Evolutionary conservation across 2,329 filamentous ascomycete species (phyloP).

Genomic region (Penicillium sp.): DNA sequence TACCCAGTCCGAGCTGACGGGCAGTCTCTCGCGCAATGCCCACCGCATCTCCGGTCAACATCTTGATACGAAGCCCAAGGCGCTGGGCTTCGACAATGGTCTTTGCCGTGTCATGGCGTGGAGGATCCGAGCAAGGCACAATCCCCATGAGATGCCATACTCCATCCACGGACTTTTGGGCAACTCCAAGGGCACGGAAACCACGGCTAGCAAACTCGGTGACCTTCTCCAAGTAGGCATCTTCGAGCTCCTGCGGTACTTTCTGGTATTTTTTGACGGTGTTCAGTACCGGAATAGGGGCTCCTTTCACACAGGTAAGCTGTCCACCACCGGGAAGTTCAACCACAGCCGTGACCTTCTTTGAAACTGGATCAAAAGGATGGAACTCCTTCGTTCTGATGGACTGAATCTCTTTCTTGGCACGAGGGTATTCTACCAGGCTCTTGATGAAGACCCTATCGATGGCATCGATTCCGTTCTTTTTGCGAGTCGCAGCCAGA

Average conservation of each 20-base stretch:
- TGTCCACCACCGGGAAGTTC: constrained; percentile 76
- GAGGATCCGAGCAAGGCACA: constrained; percentile 89
- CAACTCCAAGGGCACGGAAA: constrained; percentile 90
- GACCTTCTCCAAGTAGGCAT: constrained; percentile 87
- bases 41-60: constrained; percentile 92
- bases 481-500: constrained; percentile 83
- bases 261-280: constrained; percentile 81
- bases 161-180: constrained; percentile 76
- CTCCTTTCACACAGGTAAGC: constrained; percentile 86
- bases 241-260: constrained; percentile 69
- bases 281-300: constrained; percentile 79
- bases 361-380: constrained; percentile 88
- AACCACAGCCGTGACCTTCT: constrained; percentile 82
- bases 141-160: constrained; percentile 90
- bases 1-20: constrained; percentile 82
- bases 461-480: constrained; percentile 91
- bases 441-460: constrained; percentile 92
- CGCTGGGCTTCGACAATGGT: constrained; percentile 86
- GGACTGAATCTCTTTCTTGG: constrained; percentile 73
- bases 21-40: constrained; percentile 90
- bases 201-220: constrained; percentile 87
- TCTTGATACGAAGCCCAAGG: constrained; percentile 86
- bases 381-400: constrained; percentile 81
- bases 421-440: constrained; percentile 73
- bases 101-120: constrained; percentile 82